Evolutionary conservation across 164 flowering plant genomes (phyloP).

Genomic region (Vitis riparia): DNA sequence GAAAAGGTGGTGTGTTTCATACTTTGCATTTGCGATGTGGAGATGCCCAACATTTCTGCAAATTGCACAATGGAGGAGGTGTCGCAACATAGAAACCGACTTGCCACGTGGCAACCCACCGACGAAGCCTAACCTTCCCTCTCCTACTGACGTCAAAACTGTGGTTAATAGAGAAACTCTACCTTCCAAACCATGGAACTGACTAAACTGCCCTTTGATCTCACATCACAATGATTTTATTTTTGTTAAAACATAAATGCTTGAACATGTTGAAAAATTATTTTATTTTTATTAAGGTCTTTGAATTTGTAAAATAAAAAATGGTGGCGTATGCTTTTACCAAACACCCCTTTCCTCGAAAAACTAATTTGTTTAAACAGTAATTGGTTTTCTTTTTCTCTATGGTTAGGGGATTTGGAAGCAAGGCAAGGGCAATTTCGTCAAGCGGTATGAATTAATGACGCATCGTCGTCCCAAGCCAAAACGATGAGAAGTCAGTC

Average conservation of each 20-base stretch:
- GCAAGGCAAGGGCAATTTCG: constrained; percentile 10
- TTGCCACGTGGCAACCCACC: too few relatives aligned
- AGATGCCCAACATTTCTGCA: too few relatives aligned
- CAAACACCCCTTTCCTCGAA: neutral
- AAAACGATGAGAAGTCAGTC: neutral
- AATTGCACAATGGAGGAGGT: too few relatives aligned
- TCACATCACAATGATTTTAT: neutral
- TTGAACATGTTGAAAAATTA: neutral
- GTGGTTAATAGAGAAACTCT: neutral
- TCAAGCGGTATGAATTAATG: neutral
- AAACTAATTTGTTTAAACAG: neutral
- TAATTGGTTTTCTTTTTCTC: neutral
- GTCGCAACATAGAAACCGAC: too few relatives aligned
- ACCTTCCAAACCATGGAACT: neutral
- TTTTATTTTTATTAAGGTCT: too few relatives aligned
- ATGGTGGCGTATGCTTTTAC: too few relatives aligned
- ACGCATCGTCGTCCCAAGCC: neutral
- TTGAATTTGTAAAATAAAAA: too few relatives aligned
- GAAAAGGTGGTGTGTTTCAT: too few relatives aligned
- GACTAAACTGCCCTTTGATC: neutral
- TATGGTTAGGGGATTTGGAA: neutral
- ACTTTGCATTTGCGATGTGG: too few relatives aligned
- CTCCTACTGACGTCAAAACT: constrained; percentile 2
- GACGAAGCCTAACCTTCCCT: neutral
- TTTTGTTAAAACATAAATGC: neutral